Percentiles rank a stretch among this genome's conserved stretches.
These are phyloP conservation scores for Termitomyces sp. DNA, from an alignment of 768 basidiomycete species.

Conservation along the genomic window DNA sequence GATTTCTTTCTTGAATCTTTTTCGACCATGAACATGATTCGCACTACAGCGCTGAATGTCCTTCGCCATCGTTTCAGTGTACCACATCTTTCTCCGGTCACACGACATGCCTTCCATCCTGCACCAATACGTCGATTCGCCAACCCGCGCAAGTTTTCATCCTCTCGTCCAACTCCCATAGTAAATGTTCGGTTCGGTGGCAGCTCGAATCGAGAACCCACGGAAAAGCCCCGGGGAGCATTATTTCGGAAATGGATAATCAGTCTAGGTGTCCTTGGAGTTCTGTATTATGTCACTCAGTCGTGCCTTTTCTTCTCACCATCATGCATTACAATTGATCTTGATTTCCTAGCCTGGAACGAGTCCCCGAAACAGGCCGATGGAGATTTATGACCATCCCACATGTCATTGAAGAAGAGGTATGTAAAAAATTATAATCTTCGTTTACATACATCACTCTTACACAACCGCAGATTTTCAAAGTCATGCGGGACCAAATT, in stretches of 20 bases:
- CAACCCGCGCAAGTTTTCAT: conserved; percentile 2
- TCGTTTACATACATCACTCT: not conserved
- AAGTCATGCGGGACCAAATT: conserved; percentile 34
- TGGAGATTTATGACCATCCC: conserved; percentile 85
- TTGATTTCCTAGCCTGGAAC: conserved; percentile 57
- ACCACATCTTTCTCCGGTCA: too few relatives aligned
- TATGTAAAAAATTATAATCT: conserved; percentile 18
- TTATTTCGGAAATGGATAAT: not conserved
- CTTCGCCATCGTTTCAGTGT: not conserved
- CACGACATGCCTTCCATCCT: not conserved
- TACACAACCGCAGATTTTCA: conserved; percentile 23
- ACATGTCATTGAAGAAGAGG: conserved; percentile 49
- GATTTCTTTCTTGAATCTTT: too few relatives aligned
- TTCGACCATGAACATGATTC: not conserved
- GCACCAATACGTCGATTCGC: not conserved
- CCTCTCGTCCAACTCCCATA: not conserved
- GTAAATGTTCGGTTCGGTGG: conserved; percentile 2
- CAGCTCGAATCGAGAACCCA: not conserved
- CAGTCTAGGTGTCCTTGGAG: conserved; percentile 9
- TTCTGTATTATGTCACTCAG: conserved; percentile 30
- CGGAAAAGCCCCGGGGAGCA: not conserved
- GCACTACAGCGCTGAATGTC: not conserved
- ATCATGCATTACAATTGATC: not conserved
- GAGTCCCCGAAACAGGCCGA: conserved; percentile 81
- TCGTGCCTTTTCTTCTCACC: conserved; percentile 9